Percentiles rank a stretch among this genome's conserved stretches.
phyloP scores from a whole-genome alignment of 2,329 filamentous ascomycete genomes.

The Aspergillus candidus region DNA sequence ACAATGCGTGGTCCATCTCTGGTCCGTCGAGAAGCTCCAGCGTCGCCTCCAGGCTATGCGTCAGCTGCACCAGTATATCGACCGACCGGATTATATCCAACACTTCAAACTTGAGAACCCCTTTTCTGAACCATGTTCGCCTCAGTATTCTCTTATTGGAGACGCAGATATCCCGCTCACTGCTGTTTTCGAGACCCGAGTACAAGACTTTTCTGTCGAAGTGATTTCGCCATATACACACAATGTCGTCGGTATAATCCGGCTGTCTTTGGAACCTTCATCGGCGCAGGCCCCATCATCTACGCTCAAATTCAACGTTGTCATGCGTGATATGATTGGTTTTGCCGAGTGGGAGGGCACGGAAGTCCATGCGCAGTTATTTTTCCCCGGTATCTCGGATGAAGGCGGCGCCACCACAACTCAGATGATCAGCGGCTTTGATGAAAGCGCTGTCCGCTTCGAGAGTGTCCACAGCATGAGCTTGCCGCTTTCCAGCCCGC shows the following conservation, averaged over 20 bases:
- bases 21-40: constrained; percentile 90
- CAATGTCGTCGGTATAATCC: constrained; percentile 83
- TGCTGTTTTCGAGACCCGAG: constrained; percentile 87
- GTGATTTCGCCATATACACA: constrained; percentile 88
- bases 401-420: constrained; percentile 91
- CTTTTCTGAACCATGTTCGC: constrained; percentile 85
- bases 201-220: constrained; percentile 89
- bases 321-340: constrained; percentile 92
- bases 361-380: constrained; percentile 94
- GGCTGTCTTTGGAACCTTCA: constrained; percentile 85
- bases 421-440: constrained; percentile 88
- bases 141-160: constrained; percentile 84
- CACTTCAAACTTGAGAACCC: constrained; percentile 91
- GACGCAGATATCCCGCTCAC: constrained; percentile 88
- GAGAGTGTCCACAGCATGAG: constrained; percentile 99
- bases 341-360: constrained; percentile 95
- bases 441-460: constrained; percentile 86
- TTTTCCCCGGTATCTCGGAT: constrained; percentile 83
- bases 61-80: constrained; percentile 93
- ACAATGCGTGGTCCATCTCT: constrained; percentile 77
- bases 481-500: constrained; percentile 70
- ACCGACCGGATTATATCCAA: constrained; percentile 88
- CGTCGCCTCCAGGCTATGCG: constrained; percentile 86
- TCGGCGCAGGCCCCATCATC: constrained; percentile 86
- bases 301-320: constrained; percentile 95